Evolutionary conservation across 169 alveolate species (phyloP), one percentile per base, ranked within the genome.

Genomic region (Toxoplasma gondii): DNA sequence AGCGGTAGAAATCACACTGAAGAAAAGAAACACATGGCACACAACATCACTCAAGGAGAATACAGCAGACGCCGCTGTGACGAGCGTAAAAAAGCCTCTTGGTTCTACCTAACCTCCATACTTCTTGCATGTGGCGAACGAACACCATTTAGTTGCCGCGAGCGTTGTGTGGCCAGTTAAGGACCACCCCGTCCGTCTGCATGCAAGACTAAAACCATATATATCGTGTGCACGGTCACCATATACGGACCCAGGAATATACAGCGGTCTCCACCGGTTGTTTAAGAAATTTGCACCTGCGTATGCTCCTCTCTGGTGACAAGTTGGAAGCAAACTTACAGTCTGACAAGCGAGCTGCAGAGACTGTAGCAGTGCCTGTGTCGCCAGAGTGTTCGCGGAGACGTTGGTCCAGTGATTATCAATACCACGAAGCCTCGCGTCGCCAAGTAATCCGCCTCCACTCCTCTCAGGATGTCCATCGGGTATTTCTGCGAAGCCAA

Each of bases 1-100:
- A 43, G 5, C 91, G 91, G 43, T 84, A 84, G 31, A 45, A 31
- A 27, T 84, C 91, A 36, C 91, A 84, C 91, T 84, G 91, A 64
- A 83, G 39, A 49, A 0, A 36, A 5, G 58, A 36, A 39, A 43
- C 54, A 82, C 17, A 36, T 1, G 24, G 41, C 64, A 44, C 24
- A 80, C 54, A 80, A 19, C 53, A 38, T 1, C 17, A 43, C 54
- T 22, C 88, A 80, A 16, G 53, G 54, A 80, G 88, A 36, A 7
- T 19, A 80, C 45, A 80, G 2, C 5, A 24, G 34, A 4, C 41
- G 12, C 22, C 41, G 19, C 38, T 31, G 82, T 69, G 41, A 69
- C 82, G 38, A 5, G 82, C n/a, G 19, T 10, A 27, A 69, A 31
- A 5, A 31, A 10, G 82, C n/a, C 41, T 31, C 16, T 7, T 34